Evolutionary conservation across 305 asterid species (phyloP).

Genomic region (Coffea humblotiana): DNA sequence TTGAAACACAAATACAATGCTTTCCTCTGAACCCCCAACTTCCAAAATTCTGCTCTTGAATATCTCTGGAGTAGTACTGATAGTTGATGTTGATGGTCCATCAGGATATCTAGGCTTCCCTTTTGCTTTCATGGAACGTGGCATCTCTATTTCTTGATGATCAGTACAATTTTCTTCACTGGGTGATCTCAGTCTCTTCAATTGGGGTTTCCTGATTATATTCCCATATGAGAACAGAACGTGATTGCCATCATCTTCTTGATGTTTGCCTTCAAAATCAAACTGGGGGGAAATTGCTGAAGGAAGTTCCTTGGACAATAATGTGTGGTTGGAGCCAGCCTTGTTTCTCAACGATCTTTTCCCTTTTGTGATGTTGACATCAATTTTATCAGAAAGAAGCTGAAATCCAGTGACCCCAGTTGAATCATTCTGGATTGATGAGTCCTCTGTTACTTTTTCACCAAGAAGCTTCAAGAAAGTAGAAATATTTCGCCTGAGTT

Average conservation of each 20-base stretch:
- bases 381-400: neutral
- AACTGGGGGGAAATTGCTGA: neutral
- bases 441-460: neutral
- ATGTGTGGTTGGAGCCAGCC: neutral
- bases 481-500: neutral
- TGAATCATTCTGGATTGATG: neutral
- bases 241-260: neutral
- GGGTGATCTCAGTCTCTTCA: neutral
- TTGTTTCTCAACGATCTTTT: neutral
- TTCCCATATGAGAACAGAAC: neutral
- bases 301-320: neutral
- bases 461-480: neutral
- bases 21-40: conserved; percentile 2
- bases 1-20: neutral
- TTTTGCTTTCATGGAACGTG: neutral
- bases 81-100: neutral
- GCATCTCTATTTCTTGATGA: neutral
- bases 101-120: neutral
- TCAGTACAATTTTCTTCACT: neutral
- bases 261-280: neutral
- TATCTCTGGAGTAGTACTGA: neutral
- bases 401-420: neutral
- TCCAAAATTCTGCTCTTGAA: conserved; percentile 2
- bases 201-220: neutral
- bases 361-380: neutral